phyloP scores from a whole-genome alignment of 345 rosid species.

The Sapria himalayana region DNA sequence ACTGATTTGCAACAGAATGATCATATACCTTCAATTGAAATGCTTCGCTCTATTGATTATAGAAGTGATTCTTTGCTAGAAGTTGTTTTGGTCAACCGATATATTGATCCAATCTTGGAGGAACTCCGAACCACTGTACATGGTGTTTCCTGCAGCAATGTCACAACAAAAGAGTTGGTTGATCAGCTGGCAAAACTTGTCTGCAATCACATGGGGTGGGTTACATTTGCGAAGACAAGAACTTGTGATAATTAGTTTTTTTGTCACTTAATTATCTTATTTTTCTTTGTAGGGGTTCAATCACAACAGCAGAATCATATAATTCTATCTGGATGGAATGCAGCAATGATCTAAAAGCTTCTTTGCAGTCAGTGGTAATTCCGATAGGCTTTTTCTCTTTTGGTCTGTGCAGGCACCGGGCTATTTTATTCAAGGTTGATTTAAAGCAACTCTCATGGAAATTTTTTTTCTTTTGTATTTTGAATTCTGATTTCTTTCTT shows the following conservation, averaged over 20 bases:
- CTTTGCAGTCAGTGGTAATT: slow-evolving; percentile 68
- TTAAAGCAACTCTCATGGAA: too few species aligned
- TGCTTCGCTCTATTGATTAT: slow-evolving; percentile 59
- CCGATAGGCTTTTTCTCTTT: slow-evolving; percentile 77
- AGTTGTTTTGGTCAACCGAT: slow-evolving; percentile 63
- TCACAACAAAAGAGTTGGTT: slow-evolving; percentile 70
- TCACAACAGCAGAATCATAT: slow-evolving; percentile 41
- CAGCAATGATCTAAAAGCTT: slow-evolving; percentile 57
- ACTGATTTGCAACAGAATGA: slow-evolving; percentile 66
- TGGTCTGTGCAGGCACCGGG: slow-evolving; percentile 96
- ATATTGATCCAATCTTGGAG: slow-evolving; percentile 57
- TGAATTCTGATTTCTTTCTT: neutral
- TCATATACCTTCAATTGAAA: slow-evolving; percentile 79
- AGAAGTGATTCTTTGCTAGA: slow-evolving; percentile 37
- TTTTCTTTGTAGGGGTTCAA: slow-evolving; percentile 44
- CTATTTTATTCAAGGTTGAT: slow-evolving; percentile 72
- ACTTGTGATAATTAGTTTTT: too few species aligned
- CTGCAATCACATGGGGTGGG: slow-evolving; percentile 86
- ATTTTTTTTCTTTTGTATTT: neutral
- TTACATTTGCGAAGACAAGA: too few species aligned
- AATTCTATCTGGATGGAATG: slow-evolving; percentile 57
- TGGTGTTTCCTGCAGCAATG: slow-evolving; percentile 43
- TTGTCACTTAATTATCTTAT: slow-evolving; percentile 11
- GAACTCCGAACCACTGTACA: slow-evolving; percentile 68
- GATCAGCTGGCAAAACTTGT: slow-evolving; percentile 90